Conservation (phyloP, 805 yeast species). For the Clavispora vitiphila region DNA sequence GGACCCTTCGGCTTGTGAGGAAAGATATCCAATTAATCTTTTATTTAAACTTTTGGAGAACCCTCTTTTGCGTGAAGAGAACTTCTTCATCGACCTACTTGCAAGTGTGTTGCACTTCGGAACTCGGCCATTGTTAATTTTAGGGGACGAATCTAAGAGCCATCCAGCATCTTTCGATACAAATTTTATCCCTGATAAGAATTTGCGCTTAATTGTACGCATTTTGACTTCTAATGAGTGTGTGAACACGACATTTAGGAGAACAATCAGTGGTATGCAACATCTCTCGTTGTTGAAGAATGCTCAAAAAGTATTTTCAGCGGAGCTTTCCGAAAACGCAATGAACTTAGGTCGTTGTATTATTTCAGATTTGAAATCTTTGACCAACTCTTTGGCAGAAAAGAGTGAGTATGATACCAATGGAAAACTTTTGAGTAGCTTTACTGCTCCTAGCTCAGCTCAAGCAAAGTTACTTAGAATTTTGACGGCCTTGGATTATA, state of each 20-base stretch:
- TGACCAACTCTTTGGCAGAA: slow-evolving; percentile 40
- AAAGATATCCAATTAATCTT: slow-evolving; percentile 68
- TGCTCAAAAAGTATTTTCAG: slow-evolving; percentile 61
- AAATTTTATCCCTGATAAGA: slow-evolving; percentile 49
- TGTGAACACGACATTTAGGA: slow-evolving; percentile 77
- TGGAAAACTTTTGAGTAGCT: slow-evolving; percentile 53
- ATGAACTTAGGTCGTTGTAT: slow-evolving; percentile 51
- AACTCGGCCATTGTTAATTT: slow-evolving; percentile 62
- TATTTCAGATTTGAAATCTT: slow-evolving; percentile 47
- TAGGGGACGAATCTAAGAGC: slow-evolving; percentile 21
- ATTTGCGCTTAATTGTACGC: slow-evolving; percentile 57
- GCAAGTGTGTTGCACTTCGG: slow-evolving; percentile 73
- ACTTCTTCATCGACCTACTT: slow-evolving; percentile 68
- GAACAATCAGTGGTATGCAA: slow-evolving; percentile 76
- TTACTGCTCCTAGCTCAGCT: slow-evolving; percentile 76
- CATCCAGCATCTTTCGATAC: slow-evolving; percentile 41
- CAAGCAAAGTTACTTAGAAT: slow-evolving; percentile 86
- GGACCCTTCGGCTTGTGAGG: slow-evolving; percentile 30
- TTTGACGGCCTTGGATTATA: slow-evolving; percentile 80
- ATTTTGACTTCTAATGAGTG: slow-evolving; percentile 79
- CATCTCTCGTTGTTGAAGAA: slow-evolving; percentile 58
- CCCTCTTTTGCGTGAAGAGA: slow-evolving; percentile 63
- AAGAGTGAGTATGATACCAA: slow-evolving; percentile 29
- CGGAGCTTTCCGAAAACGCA: slow-evolving; percentile 63
- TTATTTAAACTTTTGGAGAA: slow-evolving; percentile 60